These are phyloP conservation scores for Cucurbita argyrosperma DNA, from an alignment of 306 rosid genomes.

Conservation along the genomic window DNA sequence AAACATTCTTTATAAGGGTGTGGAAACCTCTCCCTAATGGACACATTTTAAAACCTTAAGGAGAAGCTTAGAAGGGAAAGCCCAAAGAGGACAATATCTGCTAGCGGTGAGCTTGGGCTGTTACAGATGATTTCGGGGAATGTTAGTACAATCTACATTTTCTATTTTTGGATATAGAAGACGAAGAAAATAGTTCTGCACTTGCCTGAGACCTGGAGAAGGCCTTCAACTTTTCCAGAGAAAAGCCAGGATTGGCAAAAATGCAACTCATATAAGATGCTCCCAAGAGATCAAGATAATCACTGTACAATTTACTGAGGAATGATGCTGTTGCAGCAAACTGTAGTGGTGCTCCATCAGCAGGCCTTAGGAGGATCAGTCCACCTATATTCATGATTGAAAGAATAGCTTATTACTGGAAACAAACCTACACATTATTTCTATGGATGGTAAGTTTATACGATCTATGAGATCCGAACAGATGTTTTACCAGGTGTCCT, in stretches of 20 bases:
- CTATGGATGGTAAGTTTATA: neutral
- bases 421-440: neutral
- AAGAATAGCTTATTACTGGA: conserved; percentile 7
- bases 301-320: conserved; percentile 55
- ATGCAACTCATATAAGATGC: conserved; percentile 26
- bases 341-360: conserved; percentile 34
- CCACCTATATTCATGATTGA: conserved; percentile 32
- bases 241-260: conserved; percentile 19
- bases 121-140: neutral
- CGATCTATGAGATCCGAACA: neutral
- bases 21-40: too few species aligned
- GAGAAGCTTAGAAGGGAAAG: too few species aligned
- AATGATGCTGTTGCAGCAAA: conserved; percentile 74
- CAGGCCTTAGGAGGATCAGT: conserved; percentile 37
- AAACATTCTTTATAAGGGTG: too few species aligned
- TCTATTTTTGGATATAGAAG: neutral
- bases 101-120: too few species aligned
- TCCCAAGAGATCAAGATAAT: conserved; percentile 49
- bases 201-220: conserved; percentile 55
- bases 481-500: conserved; percentile 38
- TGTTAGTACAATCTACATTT: neutral
- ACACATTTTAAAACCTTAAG: too few species aligned
- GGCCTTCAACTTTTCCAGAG: conserved; percentile 26
- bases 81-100: too few species aligned
- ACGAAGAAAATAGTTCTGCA: neutral